A percentile compares a stretch with the other conserved stretches of the same genome.
phyloP scores from a whole-genome alignment of 2,329 filamentous ascomycete species.

The Aspergillus sp. region DNA sequence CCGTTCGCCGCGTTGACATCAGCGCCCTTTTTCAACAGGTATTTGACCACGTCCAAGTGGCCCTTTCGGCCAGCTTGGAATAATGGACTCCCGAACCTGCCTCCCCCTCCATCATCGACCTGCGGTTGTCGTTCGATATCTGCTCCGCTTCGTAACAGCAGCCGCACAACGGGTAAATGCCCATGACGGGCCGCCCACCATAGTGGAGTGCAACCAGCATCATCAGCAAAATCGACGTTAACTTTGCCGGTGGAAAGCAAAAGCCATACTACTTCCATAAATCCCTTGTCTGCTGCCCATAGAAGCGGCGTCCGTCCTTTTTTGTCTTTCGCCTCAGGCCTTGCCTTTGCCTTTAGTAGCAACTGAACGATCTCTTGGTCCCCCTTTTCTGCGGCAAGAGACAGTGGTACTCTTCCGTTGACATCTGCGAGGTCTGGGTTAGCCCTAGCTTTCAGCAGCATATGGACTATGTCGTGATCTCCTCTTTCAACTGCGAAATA shows the following conservation, averaged over 20 bases:
- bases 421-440: slow-evolving; percentile 14
- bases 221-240: slow-evolving; percentile 21
- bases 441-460: slow-evolving; percentile 18
- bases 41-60: slow-evolving; percentile 25
- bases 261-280: slow-evolving; percentile 23
- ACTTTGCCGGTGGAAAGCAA: slow-evolving; percentile 24
- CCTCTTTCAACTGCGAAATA: slow-evolving; percentile 19
- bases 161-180: slow-evolving; percentile 17
- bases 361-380: slow-evolving; percentile 20
- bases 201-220: slow-evolving; percentile 19
- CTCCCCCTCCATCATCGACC: neutral
- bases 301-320: slow-evolving; percentile 16
- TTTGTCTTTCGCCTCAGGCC: slow-evolving; percentile 13
- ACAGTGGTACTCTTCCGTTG: slow-evolving; percentile 15
- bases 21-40: slow-evolving; percentile 26
- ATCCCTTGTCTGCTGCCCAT: slow-evolving; percentile 21
- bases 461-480: slow-evolving; percentile 19
- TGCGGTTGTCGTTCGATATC: slow-evolving; percentile 17
- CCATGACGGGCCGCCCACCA: slow-evolving; percentile 25
- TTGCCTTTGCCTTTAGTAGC: slow-evolving; percentile 17
- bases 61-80: slow-evolving; percentile 24
- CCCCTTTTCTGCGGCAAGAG: slow-evolving; percentile 18
- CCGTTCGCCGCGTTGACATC: slow-evolving; percentile 22
- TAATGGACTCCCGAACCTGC: slow-evolving; percentile 18
- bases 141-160: slow-evolving; percentile 21